These are phyloP conservation scores for Nemania serpens DNA, from an alignment of 2,329 filamentous ascomycete genomes.

Conservation along the genomic window DNA sequence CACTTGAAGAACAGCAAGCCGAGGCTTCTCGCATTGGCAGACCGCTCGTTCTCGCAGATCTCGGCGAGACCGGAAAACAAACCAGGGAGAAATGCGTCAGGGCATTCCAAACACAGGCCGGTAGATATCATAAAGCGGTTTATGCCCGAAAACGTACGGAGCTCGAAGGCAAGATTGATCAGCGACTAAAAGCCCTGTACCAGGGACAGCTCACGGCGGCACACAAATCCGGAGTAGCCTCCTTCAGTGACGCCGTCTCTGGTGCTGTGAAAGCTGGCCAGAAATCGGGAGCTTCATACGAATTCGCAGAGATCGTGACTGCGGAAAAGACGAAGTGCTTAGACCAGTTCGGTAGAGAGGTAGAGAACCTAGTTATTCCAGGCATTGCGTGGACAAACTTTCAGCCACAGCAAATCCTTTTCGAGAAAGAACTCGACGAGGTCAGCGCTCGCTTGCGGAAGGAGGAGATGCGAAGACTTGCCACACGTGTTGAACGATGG, in stretches of 20 bases:
- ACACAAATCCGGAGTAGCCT: slow-evolving; percentile 83
- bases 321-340: slow-evolving; percentile 79
- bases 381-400: slow-evolving; percentile 89
- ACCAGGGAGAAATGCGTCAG: slow-evolving; percentile 76
- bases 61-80: slow-evolving; percentile 74
- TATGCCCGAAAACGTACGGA: slow-evolving; percentile 85
- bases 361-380: slow-evolving; percentile 73
- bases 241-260: slow-evolving; percentile 88
- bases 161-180: slow-evolving; percentile 83
- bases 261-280: slow-evolving; percentile 87
- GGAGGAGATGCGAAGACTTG: slow-evolving; percentile 93
- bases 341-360: slow-evolving; percentile 75
- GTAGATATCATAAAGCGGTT: slow-evolving; percentile 95
- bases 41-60: slow-evolving; percentile 70
- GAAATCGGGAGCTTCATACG: slow-evolving; percentile 87
- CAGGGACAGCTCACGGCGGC: slow-evolving; percentile 85
- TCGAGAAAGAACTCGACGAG: slow-evolving; percentile 88
- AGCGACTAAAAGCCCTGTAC: slow-evolving; percentile 85
- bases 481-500: slow-evolving; percentile 90
- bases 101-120: slow-evolving; percentile 88
- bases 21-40: slow-evolving; percentile 75
- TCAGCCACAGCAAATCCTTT: slow-evolving; percentile 76
- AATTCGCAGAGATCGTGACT: slow-evolving; percentile 92
- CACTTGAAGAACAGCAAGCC: slow-evolving; percentile 84
- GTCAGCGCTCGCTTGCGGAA: slow-evolving; percentile 84